phyloP scores from a whole-genome alignment of 305 asterid genomes.

The Caryopteris hybrid region DNA sequence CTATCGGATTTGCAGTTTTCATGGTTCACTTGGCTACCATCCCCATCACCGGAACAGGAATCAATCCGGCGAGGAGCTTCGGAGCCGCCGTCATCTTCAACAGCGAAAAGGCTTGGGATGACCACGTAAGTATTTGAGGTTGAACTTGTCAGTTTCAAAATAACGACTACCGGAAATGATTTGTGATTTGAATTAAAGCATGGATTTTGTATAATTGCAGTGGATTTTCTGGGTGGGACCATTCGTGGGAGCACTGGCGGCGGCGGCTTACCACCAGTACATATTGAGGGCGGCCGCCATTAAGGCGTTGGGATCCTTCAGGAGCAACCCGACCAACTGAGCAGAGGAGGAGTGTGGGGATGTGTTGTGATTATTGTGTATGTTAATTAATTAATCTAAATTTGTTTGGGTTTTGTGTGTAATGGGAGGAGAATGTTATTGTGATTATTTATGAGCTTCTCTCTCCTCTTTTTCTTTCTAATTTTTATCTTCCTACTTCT shows the following conservation, averaged over 20 bases:
- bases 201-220: conserved; percentile 16
- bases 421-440: conserved; percentile 21
- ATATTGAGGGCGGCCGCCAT: conserved; percentile 48
- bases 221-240: conserved; percentile 74
- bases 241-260: conserved; percentile 44
- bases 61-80: conserved; percentile 86
- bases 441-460: background rate
- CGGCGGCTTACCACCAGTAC: conserved; percentile 52
- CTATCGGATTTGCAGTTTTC: conserved; percentile 83
- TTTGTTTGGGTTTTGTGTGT: conserved; percentile 10
- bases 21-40: conserved; percentile 89
- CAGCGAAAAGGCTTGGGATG: conserved; percentile 64
- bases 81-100: conserved; percentile 78
- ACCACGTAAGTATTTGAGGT: conserved; percentile 44
- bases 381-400: background rate
- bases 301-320: conserved; percentile 46
- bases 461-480: too few relatives aligned
- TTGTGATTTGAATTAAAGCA: background rate
- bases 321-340: conserved; percentile 41
- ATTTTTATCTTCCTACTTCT: too few relatives aligned
- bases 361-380: background rate
- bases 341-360: background rate
- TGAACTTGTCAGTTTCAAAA: background rate
- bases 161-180: too few relatives aligned
- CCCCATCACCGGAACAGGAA: conserved; percentile 82